phyloP scores from a whole-genome alignment of 2,329 filamentous ascomycete species.

The Beauveria varroae region DNA sequence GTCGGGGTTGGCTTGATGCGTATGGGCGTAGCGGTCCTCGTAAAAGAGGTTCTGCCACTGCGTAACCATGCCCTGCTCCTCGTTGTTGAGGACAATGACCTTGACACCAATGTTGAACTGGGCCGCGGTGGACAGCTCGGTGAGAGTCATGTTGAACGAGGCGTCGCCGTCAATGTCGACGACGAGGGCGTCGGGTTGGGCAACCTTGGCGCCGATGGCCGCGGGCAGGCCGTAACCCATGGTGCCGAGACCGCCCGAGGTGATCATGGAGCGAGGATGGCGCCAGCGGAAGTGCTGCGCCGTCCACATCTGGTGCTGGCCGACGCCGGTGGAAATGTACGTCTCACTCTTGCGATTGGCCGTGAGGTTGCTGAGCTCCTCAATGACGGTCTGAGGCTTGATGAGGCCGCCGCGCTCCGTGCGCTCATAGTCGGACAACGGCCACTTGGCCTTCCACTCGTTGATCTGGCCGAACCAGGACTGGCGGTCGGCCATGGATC shows the following conservation, averaged over 20 bases:
- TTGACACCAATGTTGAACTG: slow-evolving; percentile 98
- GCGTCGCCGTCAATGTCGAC: slow-evolving; percentile 96
- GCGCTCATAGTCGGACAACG: slow-evolving; percentile 72
- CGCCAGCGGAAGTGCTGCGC: slow-evolving; percentile 97
- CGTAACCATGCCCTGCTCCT: slow-evolving; percentile 94
- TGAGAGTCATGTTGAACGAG: slow-evolving; percentile 98
- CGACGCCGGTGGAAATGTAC: slow-evolving; percentile 88
- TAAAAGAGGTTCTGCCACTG: slow-evolving; percentile 96
- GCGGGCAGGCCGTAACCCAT: slow-evolving; percentile 96
- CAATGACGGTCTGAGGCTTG: slow-evolving; percentile 90
- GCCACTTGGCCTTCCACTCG: slow-evolving; percentile 87
- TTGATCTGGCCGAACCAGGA: slow-evolving; percentile 89
- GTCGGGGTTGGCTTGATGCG: slow-evolving; percentile 83
- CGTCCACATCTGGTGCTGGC: slow-evolving; percentile 98
- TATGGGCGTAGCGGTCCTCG: slow-evolving; percentile 80
- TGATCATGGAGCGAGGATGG: slow-evolving; percentile 87
- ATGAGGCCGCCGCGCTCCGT: slow-evolving; percentile 70
- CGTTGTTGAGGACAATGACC: slow-evolving; percentile 91
- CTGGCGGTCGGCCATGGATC: slow-evolving; percentile 56
- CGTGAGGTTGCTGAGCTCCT: slow-evolving; percentile 80
- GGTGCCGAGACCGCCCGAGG: slow-evolving; percentile 76
- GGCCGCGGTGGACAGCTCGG: slow-evolving; percentile 83
- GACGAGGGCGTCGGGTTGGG: slow-evolving; percentile 68
- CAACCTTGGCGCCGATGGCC: slow-evolving; percentile 90
- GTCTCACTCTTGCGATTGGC: slow-evolving; percentile 73